A percentile compares a stretch with the other conserved stretches of the same genome.
Conservation (phyloP, 352 stramenopile genomes). For the Phytophthora capsici region DNA sequence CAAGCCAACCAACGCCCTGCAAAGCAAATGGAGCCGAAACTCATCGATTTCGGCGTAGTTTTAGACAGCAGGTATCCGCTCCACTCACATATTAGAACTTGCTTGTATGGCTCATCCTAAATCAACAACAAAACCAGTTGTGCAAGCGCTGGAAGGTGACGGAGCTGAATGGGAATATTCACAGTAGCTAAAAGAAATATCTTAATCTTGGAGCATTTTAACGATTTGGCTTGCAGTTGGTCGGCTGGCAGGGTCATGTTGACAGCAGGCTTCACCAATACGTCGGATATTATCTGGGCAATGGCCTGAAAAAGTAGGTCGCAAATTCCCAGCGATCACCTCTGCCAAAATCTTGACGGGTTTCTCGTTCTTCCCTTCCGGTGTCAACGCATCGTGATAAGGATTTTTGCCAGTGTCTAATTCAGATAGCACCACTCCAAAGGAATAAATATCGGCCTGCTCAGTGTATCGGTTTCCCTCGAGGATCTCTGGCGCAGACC, state of each 20-base stretch:
- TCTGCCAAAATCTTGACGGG: constrained; percentile 43
- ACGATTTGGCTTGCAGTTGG: constrained; percentile 13
- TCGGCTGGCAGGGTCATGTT: constrained; percentile 38
- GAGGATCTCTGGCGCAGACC: constrained; percentile 40
- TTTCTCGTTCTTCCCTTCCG: constrained; percentile 33
- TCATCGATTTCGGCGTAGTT: constrained; percentile 88
- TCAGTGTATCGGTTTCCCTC: constrained; percentile 24
- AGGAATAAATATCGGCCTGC: constrained; percentile 43
- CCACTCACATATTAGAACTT: constrained; percentile 27
- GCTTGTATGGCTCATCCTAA: constrained; percentile 22
- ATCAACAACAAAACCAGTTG: background rate
- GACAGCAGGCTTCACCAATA: constrained; percentile 43
- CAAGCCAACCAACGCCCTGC: constrained; percentile 62
- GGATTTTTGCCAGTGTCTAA: constrained; percentile 35
- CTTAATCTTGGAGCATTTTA: background rate
- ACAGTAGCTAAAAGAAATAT: no score
- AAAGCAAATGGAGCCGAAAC: constrained; percentile 57
- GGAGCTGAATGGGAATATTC: background rate
- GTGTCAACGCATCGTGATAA: constrained; percentile 25
- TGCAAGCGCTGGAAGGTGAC: constrained; percentile 2
- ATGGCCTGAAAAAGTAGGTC: constrained; percentile 39
- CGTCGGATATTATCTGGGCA: constrained; percentile 43
- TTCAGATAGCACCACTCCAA: constrained; percentile 43
- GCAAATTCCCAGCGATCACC: constrained; percentile 40
- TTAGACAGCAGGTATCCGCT: constrained; percentile 74